A percentile compares a stretch with the other conserved stretches of the same genome.
These are phyloP conservation scores for Ilyonectria mors-panacis DNA, from an alignment of 2,329 filamentous ascomycete genomes.

Conservation along the genomic window DNA sequence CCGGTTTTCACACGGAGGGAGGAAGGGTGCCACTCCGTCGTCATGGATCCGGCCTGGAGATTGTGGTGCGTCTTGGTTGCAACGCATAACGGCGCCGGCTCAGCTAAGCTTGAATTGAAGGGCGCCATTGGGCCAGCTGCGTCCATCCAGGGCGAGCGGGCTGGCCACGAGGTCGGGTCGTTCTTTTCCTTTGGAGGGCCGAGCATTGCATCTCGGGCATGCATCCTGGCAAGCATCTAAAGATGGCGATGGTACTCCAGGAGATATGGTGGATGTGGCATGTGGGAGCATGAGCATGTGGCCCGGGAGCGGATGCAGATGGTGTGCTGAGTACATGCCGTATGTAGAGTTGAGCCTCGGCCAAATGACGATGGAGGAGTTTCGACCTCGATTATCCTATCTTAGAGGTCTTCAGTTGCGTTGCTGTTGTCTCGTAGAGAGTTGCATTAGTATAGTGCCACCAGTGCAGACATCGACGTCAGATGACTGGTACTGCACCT, in stretches of 20 bases:
- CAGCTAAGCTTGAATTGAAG: slow-evolving; percentile 1
- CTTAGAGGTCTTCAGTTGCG: not conserved
- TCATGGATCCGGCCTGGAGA: slow-evolving; percentile 17
- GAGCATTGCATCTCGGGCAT: not conserved
- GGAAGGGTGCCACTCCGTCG: slow-evolving; percentile 12
- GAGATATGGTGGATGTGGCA: slow-evolving; percentile 8
- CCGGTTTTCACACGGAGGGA: not conserved
- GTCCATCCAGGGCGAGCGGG: slow-evolving; percentile 15
- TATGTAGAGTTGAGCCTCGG: not conserved
- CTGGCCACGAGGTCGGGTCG: slow-evolving; percentile 22
- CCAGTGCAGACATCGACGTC: not conserved
- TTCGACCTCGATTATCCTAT: not conserved
- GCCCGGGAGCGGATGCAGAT: slow-evolving; percentile 2
- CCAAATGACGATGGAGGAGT: not conserved
- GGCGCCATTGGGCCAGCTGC: slow-evolving; percentile 20
- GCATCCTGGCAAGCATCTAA: slow-evolving; percentile 1
- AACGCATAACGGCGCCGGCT: slow-evolving; percentile 8
- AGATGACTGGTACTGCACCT: not conserved
- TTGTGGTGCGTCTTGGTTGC: not conserved
- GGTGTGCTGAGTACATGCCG: not conserved
- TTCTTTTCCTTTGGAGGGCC: slow-evolving; percentile 16
- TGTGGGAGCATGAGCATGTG: not conserved
- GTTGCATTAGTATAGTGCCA: not conserved
- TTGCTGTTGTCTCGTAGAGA: not conserved
- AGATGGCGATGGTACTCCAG: slow-evolving; percentile 5